phyloP scores from a whole-genome alignment of 2,329 filamentous ascomycete species.

The Colletotrichum theobromicola region DNA sequence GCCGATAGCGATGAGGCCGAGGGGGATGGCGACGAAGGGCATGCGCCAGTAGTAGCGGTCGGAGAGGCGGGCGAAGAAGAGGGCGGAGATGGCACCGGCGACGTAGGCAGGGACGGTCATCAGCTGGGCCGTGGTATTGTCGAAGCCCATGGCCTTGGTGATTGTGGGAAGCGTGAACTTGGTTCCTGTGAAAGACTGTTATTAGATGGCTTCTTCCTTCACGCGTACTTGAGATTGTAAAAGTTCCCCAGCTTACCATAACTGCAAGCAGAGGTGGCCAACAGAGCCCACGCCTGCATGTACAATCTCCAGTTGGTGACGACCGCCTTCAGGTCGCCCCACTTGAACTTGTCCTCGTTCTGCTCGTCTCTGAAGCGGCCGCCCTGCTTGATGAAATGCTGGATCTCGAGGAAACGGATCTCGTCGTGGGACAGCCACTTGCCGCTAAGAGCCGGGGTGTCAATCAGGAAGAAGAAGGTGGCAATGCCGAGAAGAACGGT shows the following conservation, averaged over 20 bases:
- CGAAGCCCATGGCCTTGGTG: slow-evolving; percentile 25
- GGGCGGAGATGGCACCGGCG: slow-evolving; percentile 66
- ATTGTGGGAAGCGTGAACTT: slow-evolving; percentile 29
- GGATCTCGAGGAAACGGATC: slow-evolving; percentile 34
- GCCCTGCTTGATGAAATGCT: slow-evolving; percentile 36
- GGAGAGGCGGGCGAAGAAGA: slow-evolving; percentile 67
- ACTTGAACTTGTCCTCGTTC: slow-evolving; percentile 23
- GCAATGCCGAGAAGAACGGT: slow-evolving; percentile 46
- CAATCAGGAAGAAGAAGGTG: slow-evolving; percentile 46
- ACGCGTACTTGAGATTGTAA: not conserved
- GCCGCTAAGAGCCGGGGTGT: slow-evolving; percentile 38
- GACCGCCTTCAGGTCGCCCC: slow-evolving; percentile 29
- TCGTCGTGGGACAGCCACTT: slow-evolving; percentile 40
- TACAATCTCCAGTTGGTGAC: slow-evolving; percentile 35
- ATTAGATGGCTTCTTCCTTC: not conserved
- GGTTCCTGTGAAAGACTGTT: slow-evolving; percentile 22
- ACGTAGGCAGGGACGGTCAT: slow-evolving; percentile 65
- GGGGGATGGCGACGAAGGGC: slow-evolving; percentile 67
- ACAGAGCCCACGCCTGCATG: slow-evolving; percentile 30
- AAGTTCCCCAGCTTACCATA: not conserved
- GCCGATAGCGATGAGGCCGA: slow-evolving; percentile 65
- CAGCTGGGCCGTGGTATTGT: slow-evolving; percentile 40
- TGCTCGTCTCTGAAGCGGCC: slow-evolving; percentile 26
- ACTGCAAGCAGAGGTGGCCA: slow-evolving; percentile 29
- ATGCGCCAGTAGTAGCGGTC: slow-evolving; percentile 70